Evolutionary conservation across 2,329 filamentous ascomycete species (phyloP), one percentile per base, ranked within the genome.

Genomic region (Rhynchosporium graminicola): DNA sequence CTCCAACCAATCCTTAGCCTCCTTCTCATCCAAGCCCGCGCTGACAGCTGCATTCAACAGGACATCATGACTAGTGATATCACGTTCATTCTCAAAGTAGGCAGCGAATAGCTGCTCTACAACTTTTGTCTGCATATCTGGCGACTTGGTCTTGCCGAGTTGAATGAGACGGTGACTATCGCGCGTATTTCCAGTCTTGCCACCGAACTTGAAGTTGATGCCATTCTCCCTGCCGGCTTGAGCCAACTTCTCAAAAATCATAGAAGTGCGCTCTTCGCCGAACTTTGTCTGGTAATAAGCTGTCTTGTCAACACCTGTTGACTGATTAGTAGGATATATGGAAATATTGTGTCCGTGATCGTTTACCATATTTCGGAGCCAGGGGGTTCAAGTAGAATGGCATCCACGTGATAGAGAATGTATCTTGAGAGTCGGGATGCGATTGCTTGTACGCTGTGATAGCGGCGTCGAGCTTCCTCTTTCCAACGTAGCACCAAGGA

Each of bases 371-470:
- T 51, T 79, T 78, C 0, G 88, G 82, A 0, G 84, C 79, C 52
- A 80, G 79, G 0, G 90, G 89, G 71, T 93, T 87, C 58, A 96
- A 83, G 74, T 94, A 93, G 78, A 90, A 96, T 1, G 92, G 89
- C 64, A 84, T 82, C 90, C 91, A 96, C 64, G 82, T 83, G 13
- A 90, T 85, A 52, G 80, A 82, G 77, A 96, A 93, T 26, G 82
- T 90, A 76, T 94, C 89, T 45, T 81, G 75, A 9, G 79, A 83
- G 56, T 79, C 77, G 0, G 88, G 86, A 68, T 91, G 80, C 45
- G 80, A 79, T 70, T 83, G 79, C 71, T 84, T 83, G 78, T 90
- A 91, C 36, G 83, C 75, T 8, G 79, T 74, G 64, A 96, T 94
- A 65, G 89, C 91, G 65, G 83, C 83, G 57, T 88, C 84, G 45